phyloP scores from a whole-genome alignment of 192 early-diverging fungal genomes.

The Funneliformis mosseae region DNA sequence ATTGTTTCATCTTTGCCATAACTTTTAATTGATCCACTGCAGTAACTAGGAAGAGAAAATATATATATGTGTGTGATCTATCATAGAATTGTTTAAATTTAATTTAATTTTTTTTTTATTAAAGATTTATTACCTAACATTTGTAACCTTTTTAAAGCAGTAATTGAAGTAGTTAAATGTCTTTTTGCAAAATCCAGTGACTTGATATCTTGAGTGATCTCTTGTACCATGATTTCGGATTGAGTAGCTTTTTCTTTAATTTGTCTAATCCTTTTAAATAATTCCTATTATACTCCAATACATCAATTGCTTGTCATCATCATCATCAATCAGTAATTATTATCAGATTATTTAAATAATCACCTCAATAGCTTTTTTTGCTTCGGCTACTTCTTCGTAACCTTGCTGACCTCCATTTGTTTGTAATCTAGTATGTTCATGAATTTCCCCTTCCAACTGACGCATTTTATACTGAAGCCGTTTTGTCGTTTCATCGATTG shows the following conservation, averaged over 20 bases:
- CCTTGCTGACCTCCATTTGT: conserved; percentile 62
- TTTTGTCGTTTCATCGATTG: conserved; percentile 64
- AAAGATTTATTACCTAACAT: conserved; percentile 68
- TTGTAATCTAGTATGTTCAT: conserved; percentile 72
- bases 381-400: conserved; percentile 65
- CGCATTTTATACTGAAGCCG: conserved; percentile 64
- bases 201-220: conserved; percentile 97
- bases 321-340: background rate
- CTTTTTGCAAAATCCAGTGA: conserved; percentile 92
- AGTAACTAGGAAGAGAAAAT: conserved; percentile 45
- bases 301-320: no score
- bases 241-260: conserved; percentile 85
- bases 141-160: conserved; percentile 81
- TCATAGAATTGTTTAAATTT: background rate
- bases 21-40: conserved; percentile 74
- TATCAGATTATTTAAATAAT: background rate
- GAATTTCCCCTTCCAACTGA: conserved; percentile 65
- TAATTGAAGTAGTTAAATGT: conserved; percentile 82
- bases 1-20: conserved; percentile 69
- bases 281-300: conserved; percentile 47
- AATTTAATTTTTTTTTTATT: background rate
- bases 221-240: conserved; percentile 87
- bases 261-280: conserved; percentile 79
- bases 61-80: background rate
- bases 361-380: conserved; percentile 77